phyloP scores from a whole-genome alignment of 176 grass and related monocot genomes.

The Oryza officinalis region DNA sequence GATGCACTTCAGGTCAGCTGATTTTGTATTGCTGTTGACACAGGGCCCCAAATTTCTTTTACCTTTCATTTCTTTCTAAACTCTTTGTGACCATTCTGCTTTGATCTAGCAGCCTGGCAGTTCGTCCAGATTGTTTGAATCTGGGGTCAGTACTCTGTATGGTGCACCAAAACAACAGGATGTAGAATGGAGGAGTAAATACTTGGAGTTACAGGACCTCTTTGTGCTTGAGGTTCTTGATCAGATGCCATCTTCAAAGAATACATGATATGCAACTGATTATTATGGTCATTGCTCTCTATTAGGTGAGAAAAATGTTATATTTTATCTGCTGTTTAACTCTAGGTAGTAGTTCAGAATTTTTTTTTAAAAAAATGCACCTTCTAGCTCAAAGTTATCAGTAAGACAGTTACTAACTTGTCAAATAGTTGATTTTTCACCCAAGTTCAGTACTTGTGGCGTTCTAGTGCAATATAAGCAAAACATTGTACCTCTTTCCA shows the following conservation, averaged over 20 bases:
- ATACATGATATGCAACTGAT: slow-evolving; percentile 13
- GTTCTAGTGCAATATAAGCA: not conserved
- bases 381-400: not conserved
- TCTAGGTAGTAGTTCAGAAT: not conserved
- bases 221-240: slow-evolving; percentile 44
- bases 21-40: slow-evolving; percentile 26
- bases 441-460: not conserved
- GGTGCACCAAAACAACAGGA: slow-evolving; percentile 36
- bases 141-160: not conserved
- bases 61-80: not conserved
- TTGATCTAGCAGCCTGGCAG: slow-evolving; percentile 28
- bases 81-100: slow-evolving; percentile 19
- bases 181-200: slow-evolving; percentile 50
- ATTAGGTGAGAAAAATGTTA: slow-evolving; percentile 10
- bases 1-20: slow-evolving; percentile 53
- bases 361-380: not conserved
- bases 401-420: no score
- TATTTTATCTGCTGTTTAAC: not conserved
- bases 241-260: slow-evolving; percentile 14
- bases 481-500: not conserved
- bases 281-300: slow-evolving; percentile 7
- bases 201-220: slow-evolving; percentile 56
- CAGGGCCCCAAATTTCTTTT: not conserved
- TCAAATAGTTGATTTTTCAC: not conserved
- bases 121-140: slow-evolving; percentile 30